A percentile compares a stretch with the other conserved stretches of the same genome.
phyloP scores from a whole-genome alignment of 2,329 filamentous ascomycete species.

The Colletotrichum falcatum region DNA sequence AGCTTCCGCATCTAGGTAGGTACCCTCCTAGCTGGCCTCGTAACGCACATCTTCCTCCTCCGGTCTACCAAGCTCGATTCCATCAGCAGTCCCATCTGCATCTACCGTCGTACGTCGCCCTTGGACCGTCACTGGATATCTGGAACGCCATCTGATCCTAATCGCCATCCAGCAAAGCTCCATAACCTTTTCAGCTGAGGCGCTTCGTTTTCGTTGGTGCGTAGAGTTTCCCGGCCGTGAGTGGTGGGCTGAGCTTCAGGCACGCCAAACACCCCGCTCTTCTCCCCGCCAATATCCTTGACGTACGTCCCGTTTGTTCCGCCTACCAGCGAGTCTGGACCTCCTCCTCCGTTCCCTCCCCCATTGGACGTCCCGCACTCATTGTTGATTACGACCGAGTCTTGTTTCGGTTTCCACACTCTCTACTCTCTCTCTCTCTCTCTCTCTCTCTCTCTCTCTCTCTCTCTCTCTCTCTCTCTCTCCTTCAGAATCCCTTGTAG shows the following conservation, averaged over 20 bases:
- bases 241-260: slow-evolving; percentile 38
- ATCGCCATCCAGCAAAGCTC: neutral
- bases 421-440: no score
- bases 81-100: slow-evolving; percentile 9
- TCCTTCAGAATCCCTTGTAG: neutral
- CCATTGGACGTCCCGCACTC: slow-evolving; percentile 2
- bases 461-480: no score
- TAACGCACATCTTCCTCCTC: neutral
- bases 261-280: slow-evolving; percentile 36
- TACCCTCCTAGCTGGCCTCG: neutral
- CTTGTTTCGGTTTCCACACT: slow-evolving; percentile 11
- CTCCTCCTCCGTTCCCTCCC: slow-evolving; percentile 19
- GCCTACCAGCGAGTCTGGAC: slow-evolving; percentile 31
- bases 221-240: slow-evolving; percentile 24
- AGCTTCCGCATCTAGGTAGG: neutral
- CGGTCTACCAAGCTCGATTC: neutral
- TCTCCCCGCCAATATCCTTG: slow-evolving; percentile 37
- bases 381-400: slow-evolving; percentile 12
- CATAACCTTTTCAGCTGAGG: slow-evolving; percentile 3
- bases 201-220: slow-evolving; percentile 12
- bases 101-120: neutral
- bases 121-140: neutral
- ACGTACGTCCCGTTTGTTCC: slow-evolving; percentile 28
- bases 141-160: neutral
- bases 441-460: no score